A percentile compares a stretch with the other conserved stretches of the same genome.
These are phyloP conservation scores for Phtheirospermum japonicum DNA, from an alignment of 257 asterid genomes.

Conservation along the genomic window DNA sequence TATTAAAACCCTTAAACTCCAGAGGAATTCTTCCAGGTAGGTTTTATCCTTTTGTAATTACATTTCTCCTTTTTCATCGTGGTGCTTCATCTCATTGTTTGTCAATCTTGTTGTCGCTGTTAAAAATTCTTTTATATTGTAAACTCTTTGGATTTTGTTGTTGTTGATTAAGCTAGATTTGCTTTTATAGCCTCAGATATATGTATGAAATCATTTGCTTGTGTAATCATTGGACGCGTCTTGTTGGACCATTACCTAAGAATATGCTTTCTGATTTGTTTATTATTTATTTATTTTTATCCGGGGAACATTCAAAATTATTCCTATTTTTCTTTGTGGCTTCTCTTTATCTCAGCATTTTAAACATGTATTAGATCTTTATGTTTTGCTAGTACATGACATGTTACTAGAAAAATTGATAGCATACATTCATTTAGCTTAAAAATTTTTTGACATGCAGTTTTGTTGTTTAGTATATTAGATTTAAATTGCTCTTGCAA, in stretches of 20 bases:
- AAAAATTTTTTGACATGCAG: conserved; percentile 18
- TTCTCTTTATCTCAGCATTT: too few relatives aligned
- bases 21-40: conserved; percentile 63
- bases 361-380: conserved; percentile 1
- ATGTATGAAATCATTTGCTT: too few relatives aligned
- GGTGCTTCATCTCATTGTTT: conserved; percentile 13
- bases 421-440: neutral
- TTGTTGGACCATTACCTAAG: too few relatives aligned
- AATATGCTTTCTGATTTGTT: too few relatives aligned
- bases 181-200: too few relatives aligned
- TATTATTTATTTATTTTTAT: too few relatives aligned
- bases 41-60: neutral
- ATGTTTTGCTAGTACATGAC: neutral
- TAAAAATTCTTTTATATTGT: conserved; percentile 9
- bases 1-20: conserved; percentile 69
- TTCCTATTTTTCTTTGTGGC: too few relatives aligned
- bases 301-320: too few relatives aligned
- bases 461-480: neutral
- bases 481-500: too few relatives aligned
- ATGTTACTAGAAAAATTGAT: conserved; percentile 6
- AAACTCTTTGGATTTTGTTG: conserved; percentile 13
- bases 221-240: too few relatives aligned
- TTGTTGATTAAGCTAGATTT: conserved; percentile 17
- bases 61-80: conserved; percentile 7
- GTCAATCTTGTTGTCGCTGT: conserved; percentile 4